These are phyloP conservation scores for Pisolithus orientalis DNA, from an alignment of 768 basidiomycete genomes.

Conservation along the genomic window DNA sequence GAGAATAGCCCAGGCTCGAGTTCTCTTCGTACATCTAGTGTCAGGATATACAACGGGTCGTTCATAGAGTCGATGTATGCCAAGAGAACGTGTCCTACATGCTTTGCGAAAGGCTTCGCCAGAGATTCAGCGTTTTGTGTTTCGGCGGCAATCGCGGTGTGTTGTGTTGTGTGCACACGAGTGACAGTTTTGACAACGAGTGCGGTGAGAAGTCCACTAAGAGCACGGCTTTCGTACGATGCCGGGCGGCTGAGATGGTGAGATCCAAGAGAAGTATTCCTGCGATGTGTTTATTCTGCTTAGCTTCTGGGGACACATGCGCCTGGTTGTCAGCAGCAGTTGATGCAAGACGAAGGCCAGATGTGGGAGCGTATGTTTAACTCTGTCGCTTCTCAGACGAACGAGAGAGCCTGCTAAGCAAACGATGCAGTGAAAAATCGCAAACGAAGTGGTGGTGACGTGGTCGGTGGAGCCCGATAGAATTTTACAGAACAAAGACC, in stretches of 20 bases:
- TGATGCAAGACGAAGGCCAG: conserved; percentile 57
- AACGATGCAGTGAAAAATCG: conserved; percentile 55
- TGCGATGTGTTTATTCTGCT: conserved; percentile 58
- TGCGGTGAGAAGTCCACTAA: conserved; percentile 58
- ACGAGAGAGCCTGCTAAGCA: conserved; percentile 54
- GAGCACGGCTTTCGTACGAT: conserved; percentile 45
- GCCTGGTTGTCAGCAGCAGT: conserved; percentile 50
- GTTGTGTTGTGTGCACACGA: conserved; percentile 31
- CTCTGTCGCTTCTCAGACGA: conserved; percentile 75
- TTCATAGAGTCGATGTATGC: conserved; percentile 76
- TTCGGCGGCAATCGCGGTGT: conserved; percentile 24
- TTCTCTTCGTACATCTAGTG: conserved; percentile 55
- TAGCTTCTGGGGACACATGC: conserved; percentile 63
- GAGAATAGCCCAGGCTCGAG: conserved; percentile 77
- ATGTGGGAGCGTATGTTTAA: conserved; percentile 65
- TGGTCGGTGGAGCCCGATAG: conserved; percentile 50
- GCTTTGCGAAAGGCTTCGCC: conserved; percentile 77
- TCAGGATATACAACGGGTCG: conserved; percentile 63
- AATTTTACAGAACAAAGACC: conserved; percentile 49
- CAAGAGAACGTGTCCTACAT: conserved; percentile 70
- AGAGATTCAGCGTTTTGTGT: conserved; percentile 67
- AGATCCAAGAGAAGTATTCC: conserved; percentile 64
- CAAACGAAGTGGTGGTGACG: conserved; percentile 40
- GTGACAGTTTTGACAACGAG: conserved; percentile 64
- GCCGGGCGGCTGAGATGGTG: conserved; percentile 45